Evolutionary conservation across 2,329 filamentous ascomycete species (phyloP).

Genomic region (Alternaria triticina): DNA sequence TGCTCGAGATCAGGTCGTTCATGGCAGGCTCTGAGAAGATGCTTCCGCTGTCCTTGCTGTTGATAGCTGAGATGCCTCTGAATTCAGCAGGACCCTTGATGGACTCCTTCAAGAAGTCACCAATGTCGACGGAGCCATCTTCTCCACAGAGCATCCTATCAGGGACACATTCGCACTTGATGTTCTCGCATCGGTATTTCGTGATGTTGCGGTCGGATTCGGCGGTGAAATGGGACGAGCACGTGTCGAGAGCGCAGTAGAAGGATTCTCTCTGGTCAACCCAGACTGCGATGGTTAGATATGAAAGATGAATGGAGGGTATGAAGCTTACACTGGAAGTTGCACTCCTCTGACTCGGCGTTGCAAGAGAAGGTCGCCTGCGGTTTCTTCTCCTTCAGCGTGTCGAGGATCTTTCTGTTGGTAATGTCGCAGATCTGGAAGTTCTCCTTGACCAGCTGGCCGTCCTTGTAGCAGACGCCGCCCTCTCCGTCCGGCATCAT

Average conservation of each 20-base stretch:
- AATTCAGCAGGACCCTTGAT: slow-evolving; percentile 91
- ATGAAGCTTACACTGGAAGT: slow-evolving; percentile 81
- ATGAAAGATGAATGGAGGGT: not conserved
- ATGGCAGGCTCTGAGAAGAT: slow-evolving; percentile 90
- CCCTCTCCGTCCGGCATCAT: slow-evolving; percentile 83
- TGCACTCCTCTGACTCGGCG: slow-evolving; percentile 75
- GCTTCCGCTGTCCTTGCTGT: slow-evolving; percentile 72
- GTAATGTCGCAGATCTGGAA: slow-evolving; percentile 98
- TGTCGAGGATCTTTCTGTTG: slow-evolving; percentile 88
- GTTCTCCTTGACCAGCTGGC: slow-evolving; percentile 90
- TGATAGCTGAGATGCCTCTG: slow-evolving; percentile 66
- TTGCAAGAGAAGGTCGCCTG: slow-evolving; percentile 96
- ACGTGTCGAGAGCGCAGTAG: slow-evolving; percentile 88
- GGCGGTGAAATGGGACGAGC: slow-evolving; percentile 73
- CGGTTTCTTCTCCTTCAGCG: slow-evolving; percentile 82
- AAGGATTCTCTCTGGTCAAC: slow-evolving; percentile 93
- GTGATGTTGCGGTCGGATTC: slow-evolving; percentile 78
- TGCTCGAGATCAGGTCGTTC: slow-evolving; percentile 83
- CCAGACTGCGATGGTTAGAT: slow-evolving; percentile 71
- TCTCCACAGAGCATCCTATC: slow-evolving; percentile 94
- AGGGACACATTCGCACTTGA: slow-evolving; percentile 85
- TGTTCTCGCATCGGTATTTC: slow-evolving; percentile 81
- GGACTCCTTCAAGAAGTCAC: slow-evolving; percentile 80
- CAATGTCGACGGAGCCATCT: slow-evolving; percentile 87
- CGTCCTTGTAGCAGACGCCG: slow-evolving; percentile 90